Evolutionary conservation across 148 eudicot species (phyloP).

Genomic region (Pouteria glomerata): DNA sequence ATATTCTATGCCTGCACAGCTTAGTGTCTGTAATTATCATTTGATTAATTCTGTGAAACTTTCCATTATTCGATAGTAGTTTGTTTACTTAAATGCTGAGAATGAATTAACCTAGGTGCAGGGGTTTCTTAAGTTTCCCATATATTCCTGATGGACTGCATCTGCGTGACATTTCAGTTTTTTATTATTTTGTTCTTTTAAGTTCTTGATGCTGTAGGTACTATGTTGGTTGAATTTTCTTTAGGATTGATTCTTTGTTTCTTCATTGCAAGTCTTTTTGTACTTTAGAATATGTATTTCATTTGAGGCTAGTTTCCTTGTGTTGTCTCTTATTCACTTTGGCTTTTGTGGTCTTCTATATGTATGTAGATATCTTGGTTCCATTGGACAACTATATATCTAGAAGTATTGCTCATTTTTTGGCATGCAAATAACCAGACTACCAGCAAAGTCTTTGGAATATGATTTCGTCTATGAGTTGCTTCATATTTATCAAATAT

Average conservation of each 20-base stretch:
- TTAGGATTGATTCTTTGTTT: background rate
- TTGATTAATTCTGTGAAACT: too few relatives aligned
- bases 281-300: background rate
- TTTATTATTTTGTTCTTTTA: background rate
- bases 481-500: slow-evolving; percentile 1
- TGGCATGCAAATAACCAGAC: slow-evolving; percentile 89
- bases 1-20: too few relatives aligned
- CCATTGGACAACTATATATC: slow-evolving; percentile 95
- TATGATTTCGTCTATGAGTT: slow-evolving; percentile 77
- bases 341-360: slow-evolving; percentile 19
- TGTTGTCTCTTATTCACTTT: background rate
- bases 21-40: too few relatives aligned
- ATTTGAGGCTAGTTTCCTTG: slow-evolving; percentile 3
- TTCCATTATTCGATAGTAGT: too few relatives aligned
- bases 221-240: background rate
- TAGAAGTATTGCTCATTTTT: slow-evolving; percentile 78
- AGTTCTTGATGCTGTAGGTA: slow-evolving; percentile 4
- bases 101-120: too few relatives aligned
- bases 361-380: slow-evolving; percentile 76
- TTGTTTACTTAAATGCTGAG: too few relatives aligned
- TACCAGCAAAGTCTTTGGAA: slow-evolving; percentile 98
- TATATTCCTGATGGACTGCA: background rate
- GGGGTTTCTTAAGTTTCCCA: too few relatives aligned
- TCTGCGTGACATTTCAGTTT: background rate
- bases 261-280: background rate